Conservation (phyloP, 306 rosid species). For the Crotalaria pallida region DNA sequence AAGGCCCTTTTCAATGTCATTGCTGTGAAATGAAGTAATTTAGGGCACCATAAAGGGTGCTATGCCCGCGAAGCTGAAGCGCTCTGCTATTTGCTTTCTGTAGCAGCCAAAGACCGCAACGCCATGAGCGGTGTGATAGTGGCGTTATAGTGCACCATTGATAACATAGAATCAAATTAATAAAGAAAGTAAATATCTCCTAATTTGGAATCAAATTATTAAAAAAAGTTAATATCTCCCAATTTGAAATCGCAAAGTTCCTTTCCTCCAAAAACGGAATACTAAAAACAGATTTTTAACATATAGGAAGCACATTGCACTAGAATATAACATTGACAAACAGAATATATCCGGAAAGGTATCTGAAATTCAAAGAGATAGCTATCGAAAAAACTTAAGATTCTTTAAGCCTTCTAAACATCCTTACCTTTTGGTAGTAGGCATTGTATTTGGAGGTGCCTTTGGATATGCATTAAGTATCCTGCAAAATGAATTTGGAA, state of each 20-base stretch:
- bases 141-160: too few relatives aligned
- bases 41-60: too few relatives aligned
- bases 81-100: too few relatives aligned
- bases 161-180: neutral
- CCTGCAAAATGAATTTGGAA: slow-evolving; percentile 43
- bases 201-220: neutral
- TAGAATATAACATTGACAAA: neutral
- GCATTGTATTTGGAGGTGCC: slow-evolving; percentile 59
- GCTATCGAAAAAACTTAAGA: neutral
- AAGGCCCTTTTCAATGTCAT: too few relatives aligned
- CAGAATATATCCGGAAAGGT: neutral
- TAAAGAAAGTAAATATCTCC: neutral
- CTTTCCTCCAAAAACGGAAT: slow-evolving; percentile 12
- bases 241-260: neutral
- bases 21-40: too few relatives aligned
- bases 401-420: slow-evolving; percentile 1
- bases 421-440: slow-evolving; percentile 59
- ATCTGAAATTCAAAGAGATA: neutral
- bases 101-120: too few relatives aligned
- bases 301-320: neutral
- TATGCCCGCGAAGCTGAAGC: too few relatives aligned
- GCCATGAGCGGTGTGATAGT: too few relatives aligned
- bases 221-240: neutral
- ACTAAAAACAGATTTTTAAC: neutral
- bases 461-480: slow-evolving; percentile 72